Evolutionary conservation across 495 filamentous ascomycete genomes (phyloP).

Genomic region (Neurospora intermedia): DNA sequence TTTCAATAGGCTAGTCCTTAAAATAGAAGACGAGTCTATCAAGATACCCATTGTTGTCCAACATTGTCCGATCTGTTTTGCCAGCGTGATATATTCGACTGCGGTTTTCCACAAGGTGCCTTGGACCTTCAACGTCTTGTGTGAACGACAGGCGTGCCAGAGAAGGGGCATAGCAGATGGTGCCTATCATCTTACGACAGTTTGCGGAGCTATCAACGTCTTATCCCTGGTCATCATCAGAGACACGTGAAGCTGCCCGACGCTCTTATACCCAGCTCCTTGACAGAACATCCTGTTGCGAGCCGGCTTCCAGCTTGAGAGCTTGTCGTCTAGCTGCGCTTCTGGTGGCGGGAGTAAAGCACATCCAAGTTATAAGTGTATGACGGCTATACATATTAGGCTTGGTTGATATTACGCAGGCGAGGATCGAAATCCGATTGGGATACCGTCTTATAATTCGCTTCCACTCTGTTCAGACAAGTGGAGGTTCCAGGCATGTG

Average conservation of each 20-base stretch:
- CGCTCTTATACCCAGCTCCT: neutral
- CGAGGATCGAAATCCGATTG: neutral
- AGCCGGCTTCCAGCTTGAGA: neutral
- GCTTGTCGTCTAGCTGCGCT: neutral
- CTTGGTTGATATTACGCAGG: no score
- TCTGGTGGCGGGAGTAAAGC: neutral
- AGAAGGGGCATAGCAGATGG: neutral
- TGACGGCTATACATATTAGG: neutral
- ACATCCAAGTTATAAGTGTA: neutral
- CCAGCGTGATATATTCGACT: neutral
- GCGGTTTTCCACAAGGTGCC: neutral
- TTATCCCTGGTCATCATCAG: neutral
- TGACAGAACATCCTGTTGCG: neutral
- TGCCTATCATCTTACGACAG: neutral
- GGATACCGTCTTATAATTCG: no score
- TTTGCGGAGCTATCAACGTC: neutral
- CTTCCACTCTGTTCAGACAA: no score
- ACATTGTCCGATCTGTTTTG: neutral
- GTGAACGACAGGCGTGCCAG: neutral
- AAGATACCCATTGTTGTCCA: slow-evolving; percentile 2
- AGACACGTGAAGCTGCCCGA: neutral
- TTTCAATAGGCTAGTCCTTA: slow-evolving; percentile 17
- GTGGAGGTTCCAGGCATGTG: no score
- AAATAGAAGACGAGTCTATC: slow-evolving; percentile 2
- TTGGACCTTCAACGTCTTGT: neutral